Conservation (phyloP, 1,139 yeast species). For the Wickerhamomyces sp. region DNA sequence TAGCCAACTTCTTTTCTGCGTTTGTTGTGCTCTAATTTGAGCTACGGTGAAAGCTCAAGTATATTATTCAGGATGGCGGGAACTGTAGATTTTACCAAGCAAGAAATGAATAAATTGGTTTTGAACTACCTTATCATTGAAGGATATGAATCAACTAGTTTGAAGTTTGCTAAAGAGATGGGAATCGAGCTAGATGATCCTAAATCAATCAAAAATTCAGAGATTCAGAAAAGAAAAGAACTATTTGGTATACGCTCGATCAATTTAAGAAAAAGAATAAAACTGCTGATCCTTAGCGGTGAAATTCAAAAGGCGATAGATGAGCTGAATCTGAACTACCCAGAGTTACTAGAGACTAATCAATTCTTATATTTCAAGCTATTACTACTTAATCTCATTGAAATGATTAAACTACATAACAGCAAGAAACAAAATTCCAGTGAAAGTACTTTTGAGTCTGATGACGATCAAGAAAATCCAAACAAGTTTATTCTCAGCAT, state of each 20-base stretch:
- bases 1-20: no score
- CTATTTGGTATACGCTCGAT: conserved; percentile 44
- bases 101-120: conserved; percentile 41
- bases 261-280: conserved; percentile 43
- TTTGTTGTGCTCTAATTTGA: no score
- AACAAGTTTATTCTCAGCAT: conserved; percentile 50
- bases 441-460: conserved; percentile 1
- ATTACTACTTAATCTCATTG: conserved; percentile 55
- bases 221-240: conserved; percentile 24
- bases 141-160: conserved; percentile 52
- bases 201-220: not conserved
- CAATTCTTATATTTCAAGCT: conserved; percentile 60
- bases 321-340: conserved; percentile 44
- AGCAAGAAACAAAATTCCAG: conserved; percentile 32
- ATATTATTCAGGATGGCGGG: no score
- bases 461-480: conserved; percentile 23
- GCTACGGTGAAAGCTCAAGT: no score
- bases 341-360: conserved; percentile 50
- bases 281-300: conserved; percentile 45
- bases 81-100: conserved; percentile 19
- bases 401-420: conserved; percentile 45
- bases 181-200: conserved; percentile 28
- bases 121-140: conserved; percentile 55
- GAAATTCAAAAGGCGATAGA: conserved; percentile 43
- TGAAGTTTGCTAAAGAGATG: conserved; percentile 44